These are phyloP conservation scores for Breviolum minutum DNA, from an alignment of 73 alveolate genomes.

Conservation along the genomic window DNA sequence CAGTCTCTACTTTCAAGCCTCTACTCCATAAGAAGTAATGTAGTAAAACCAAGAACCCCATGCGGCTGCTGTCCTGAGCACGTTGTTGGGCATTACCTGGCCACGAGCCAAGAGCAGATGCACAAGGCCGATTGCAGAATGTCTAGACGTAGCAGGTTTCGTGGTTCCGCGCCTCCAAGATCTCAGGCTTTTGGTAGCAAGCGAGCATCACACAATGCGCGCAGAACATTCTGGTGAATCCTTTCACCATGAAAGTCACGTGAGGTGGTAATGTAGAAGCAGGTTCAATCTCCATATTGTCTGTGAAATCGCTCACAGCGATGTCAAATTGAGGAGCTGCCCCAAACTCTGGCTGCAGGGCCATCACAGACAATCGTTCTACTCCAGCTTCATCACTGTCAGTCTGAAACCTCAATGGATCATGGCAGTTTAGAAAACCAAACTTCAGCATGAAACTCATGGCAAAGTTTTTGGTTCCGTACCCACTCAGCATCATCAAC, in stretches of 20 bases:
- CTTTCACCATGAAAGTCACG: background rate
- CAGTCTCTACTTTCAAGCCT: too few relatives aligned
- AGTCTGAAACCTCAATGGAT: background rate
- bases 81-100: too few relatives aligned
- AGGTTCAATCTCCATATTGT: background rate
- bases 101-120: too few relatives aligned
- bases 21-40: too few relatives aligned
- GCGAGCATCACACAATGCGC: background rate
- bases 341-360: background rate
- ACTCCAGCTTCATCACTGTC: background rate
- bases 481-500: background rate
- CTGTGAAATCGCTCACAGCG: background rate
- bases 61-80: too few relatives aligned
- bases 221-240: background rate
- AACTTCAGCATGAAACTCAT: too few relatives aligned
- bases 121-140: too few relatives aligned
- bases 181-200: background rate
- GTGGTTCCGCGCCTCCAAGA: background rate
- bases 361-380: background rate
- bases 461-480: background rate
- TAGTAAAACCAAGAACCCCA: too few relatives aligned
- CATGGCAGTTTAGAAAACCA: too few relatives aligned
- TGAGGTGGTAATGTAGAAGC: background rate
- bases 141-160: too few relatives aligned
- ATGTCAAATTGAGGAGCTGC: background rate